Base-by-base conservation (phyloP, 768 basidiomycete species). In the Rhizopogon roseolus region DNA sequence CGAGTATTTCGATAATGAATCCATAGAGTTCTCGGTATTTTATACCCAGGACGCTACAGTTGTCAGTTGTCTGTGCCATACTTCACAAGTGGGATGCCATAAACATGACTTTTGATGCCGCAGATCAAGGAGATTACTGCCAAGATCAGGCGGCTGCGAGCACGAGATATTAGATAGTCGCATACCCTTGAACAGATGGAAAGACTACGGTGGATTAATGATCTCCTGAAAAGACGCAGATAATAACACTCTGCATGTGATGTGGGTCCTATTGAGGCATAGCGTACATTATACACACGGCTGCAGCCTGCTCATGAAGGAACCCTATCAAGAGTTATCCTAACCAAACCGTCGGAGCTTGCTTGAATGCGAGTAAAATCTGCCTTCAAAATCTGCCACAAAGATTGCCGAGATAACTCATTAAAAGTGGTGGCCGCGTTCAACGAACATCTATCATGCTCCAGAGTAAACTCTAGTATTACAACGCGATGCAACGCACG, bases 401-500 rank as follows among this genome's bases (percentile, higher is more conserved):
- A 36, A 36, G 8, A 10, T 8, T 48, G 37, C 22, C 9, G 22
- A 34, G 14, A 16, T 22, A 48, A 37, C 46, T 48, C 16, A 48
- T 36, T 36, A 11, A 48, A 25, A 25, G 34, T 16, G 14, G 36
- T 48, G 32, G 22, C 34, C 46, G 46, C 25, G 22, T 48, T 34
- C 34, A 37, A 10, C 32, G 46, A 34, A 6, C 34, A 36, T 36
- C 46, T 48, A 48, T 19, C 17, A 46, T 34, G 45, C 29, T 34
- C 45, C 32, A 48, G 34, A 32, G 46, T 52, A 45, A 52, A 52
- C 11, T 48, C 16, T 48, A 52, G n/a, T 48, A 52, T 32, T 52
- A 48, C 43, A 49, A 48, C 19, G 41, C 32, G n/a, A 36, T 52
- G 19, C 32, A 54, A 71, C 67, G 62, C 62, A 69, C 67, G 63